Evolutionary conservation across 441 rosid genomes (phyloP).

Genomic region (Viola pubescens): DNA sequence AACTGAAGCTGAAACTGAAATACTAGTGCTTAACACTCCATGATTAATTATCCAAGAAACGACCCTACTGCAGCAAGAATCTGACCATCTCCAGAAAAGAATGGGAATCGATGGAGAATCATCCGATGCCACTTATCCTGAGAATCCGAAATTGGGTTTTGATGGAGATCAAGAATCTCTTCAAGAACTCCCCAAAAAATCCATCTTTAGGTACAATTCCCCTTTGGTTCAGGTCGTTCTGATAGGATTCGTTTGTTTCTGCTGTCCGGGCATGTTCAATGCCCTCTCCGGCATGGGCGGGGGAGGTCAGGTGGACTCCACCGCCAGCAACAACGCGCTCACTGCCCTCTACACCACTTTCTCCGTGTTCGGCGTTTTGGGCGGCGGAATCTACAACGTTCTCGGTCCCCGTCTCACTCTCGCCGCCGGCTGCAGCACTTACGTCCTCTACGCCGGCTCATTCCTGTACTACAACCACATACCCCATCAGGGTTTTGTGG

Average conservation of each 20-base stretch:
- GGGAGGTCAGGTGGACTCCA: constrained; percentile 60
- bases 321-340: constrained; percentile 74
- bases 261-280: constrained; percentile 86
- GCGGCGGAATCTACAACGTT: constrained; percentile 74
- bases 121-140: no score
- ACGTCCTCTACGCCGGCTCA: constrained; percentile 64
- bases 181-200: background rate
- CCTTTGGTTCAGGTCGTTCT: constrained; percentile 53
- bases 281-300: constrained; percentile 89
- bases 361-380: constrained; percentile 60
- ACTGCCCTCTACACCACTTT: constrained; percentile 78
- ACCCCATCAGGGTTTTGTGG: constrained; percentile 47
- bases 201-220: constrained; percentile 44
- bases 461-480: constrained; percentile 73
- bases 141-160: no score
- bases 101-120: no score
- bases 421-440: constrained; percentile 56
- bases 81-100: no score
- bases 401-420: constrained; percentile 70
- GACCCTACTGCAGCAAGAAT: no score
- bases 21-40: no score
- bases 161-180: no score
- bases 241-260: constrained; percentile 68
- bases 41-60: no score
- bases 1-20: no score